A percentile compares a stretch with the other conserved stretches of the same genome.
Evolutionary conservation across 768 basidiomycete genomes (phyloP).

Genomic region (Lactarius vividus): DNA sequence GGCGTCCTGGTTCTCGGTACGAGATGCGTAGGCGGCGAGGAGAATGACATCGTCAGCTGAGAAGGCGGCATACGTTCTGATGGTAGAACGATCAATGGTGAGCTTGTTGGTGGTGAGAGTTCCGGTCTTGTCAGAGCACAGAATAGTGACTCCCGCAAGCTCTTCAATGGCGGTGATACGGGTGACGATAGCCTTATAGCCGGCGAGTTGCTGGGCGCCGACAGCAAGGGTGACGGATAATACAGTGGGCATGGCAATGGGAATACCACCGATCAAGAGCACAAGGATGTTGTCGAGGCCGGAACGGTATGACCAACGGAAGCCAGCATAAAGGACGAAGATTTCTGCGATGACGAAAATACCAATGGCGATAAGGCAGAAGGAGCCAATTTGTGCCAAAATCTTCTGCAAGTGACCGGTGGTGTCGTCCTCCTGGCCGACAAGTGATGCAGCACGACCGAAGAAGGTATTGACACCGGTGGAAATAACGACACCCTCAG

Average conservation of each 20-base stretch:
- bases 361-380: constrained; percentile 95
- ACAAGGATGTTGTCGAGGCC: constrained; percentile 98
- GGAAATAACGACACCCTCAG: constrained; percentile 97
- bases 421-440: constrained; percentile 96
- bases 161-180: constrained; percentile 99
- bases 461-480: constrained; percentile 99
- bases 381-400: constrained; percentile 95
- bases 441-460: constrained; percentile 96
- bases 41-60: constrained; percentile 88
- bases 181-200: constrained; percentile 99
- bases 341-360: constrained; percentile 95
- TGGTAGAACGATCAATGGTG: constrained; percentile 90
- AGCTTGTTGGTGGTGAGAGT: constrained; percentile 99
- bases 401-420: constrained; percentile 99
- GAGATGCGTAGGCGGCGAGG: constrained; percentile 92
- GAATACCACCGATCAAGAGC: constrained; percentile 99
- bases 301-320: constrained; percentile 86
- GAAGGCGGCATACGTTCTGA: constrained; percentile 88
- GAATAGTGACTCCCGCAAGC: constrained; percentile 95
- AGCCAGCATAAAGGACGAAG: constrained; percentile 88
- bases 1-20: constrained; percentile 98
- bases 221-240: constrained; percentile 97
- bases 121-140: constrained; percentile 99
- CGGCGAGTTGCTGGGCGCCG: constrained; percentile 97
- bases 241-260: constrained; percentile 99